Base-by-base conservation (phyloP, 176 grass and related monocot species). In the Melocanna baccifera region DNA sequence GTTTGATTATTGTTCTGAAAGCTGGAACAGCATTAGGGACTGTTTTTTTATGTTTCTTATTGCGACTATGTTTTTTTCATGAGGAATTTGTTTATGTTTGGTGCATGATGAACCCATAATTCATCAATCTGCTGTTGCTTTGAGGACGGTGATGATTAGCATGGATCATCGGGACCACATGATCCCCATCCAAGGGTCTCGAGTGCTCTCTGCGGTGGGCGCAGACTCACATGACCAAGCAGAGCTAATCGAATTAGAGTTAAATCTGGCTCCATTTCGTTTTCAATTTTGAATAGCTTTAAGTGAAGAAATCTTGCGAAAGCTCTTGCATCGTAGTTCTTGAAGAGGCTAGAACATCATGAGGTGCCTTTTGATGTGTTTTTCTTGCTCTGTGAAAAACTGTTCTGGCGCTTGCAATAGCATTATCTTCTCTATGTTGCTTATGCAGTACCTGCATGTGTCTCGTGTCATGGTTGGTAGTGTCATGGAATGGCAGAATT, bases 101-200 rank as follows among this genome's bases (percentile, higher is more conserved):
- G 19, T 4, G 55, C n/a, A 46, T 58, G 16, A 67, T 51, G 58
- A 1, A 6, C 59, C 18, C 63, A 58, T 58, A 42, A 85, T 58
- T 39, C 20, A 48, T 25, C n/a, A 59, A 58, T 69, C 63, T 36
- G 32, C 29, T 22, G 14, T 76, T 20, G 22, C 8, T 39, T 0
- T 1, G 8, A 52, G 56, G 66, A 71, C 14, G 52, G 14, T 22
- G 59, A 75, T 77, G 32, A 77, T 68, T 39, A 58, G 62, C 16
- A 22, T 29, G 34, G 36, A 52, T 41, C 53, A 14, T 83, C 12
- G 64, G 73, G 73, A 61, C 83, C 83, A 78, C 73, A 34, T n/a
- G 74, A 85, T 85, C 64, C 26, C 34, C 50, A 69, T 85, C 73
- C 73, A 30, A 77, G 26, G 73, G 83, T 40, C 23, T 65, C 28